Base-by-base conservation (phyloP, 2,329 filamentous ascomycete species). In the Alternaria sp. region DNA sequence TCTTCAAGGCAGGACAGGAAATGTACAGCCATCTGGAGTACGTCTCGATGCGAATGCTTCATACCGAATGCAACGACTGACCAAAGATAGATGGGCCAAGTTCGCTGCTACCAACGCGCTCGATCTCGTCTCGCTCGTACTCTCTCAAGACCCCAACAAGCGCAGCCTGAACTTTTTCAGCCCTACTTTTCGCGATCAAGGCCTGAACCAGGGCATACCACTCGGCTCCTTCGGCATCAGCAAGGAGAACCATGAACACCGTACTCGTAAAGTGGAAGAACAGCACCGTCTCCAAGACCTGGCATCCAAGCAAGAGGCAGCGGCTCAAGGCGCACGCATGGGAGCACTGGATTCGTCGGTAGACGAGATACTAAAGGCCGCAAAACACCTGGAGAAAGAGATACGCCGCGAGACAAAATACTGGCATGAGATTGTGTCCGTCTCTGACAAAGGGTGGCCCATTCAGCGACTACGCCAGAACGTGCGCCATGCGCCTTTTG, bases 401-500 rank as follows among this genome's bases (percentile, higher is more conserved):
- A 90, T 96, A 34, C 85, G 87, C 10, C 87, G 88, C 30, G 95
- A 99, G 81, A 90, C 89, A 2, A 90, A 86, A 69, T 99, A 97
- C 78, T 99, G 95, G 95, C 86, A 91, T 57, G 90, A 97, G 70
- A 86, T 98, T 3, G 82, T 97, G 48, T 87, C 89, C 10, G 89
- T 98, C 45, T 93, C 90, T 66, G 87, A 93, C 67, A 90, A 89
- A 56, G 93, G 94, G 5, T 99, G 95, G 94, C 90, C 91, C 20
- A 83, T 98, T 18, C 75, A 77, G 40, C 72, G 73, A 20, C 64
- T 72, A n/a, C 64, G 73, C 22, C 70, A 65, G 40, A 72, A 74
- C 34, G 66, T 59, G 22, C 94, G 90, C 68, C 87, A 91, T 50
- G 82, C 95, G 41, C 92, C 93, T 0, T 84, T 98, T 51, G 93